Percentiles rank a stretch among this genome's conserved stretches.
phyloP scores from a whole-genome alignment of 805 yeast species.

The Candida maesae region DNA sequence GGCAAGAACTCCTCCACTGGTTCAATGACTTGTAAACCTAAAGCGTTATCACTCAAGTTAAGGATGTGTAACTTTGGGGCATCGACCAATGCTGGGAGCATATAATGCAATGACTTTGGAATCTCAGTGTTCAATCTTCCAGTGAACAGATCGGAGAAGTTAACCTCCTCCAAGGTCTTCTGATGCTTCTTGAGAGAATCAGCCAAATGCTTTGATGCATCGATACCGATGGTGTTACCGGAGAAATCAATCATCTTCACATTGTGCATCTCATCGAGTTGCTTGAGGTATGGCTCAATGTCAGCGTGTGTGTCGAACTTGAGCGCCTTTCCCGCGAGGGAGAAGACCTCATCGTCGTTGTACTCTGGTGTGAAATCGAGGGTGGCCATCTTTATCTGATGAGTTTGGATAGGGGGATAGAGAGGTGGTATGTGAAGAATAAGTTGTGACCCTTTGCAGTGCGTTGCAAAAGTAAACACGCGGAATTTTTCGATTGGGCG shows the following conservation, averaged over 20 bases:
- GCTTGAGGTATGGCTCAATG: constrained; percentile 64
- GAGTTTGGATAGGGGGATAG: too few relatives aligned
- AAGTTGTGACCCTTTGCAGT: neutral
- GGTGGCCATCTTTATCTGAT: constrained; percentile 34
- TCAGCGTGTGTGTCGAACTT: constrained; percentile 74
- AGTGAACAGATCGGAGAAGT: constrained; percentile 91
- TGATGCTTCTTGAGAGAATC: constrained; percentile 40
- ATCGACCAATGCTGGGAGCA: constrained; percentile 69
- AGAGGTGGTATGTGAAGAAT: too few relatives aligned
- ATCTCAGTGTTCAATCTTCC: constrained; percentile 94
- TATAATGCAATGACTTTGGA: constrained; percentile 70
- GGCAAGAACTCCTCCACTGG: constrained; percentile 78
- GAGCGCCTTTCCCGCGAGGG: constrained; percentile 69
- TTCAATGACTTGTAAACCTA: constrained; percentile 92
- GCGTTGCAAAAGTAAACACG: constrained; percentile 1
- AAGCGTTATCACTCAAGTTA: constrained; percentile 91
- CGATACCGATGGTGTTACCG: constrained; percentile 94
- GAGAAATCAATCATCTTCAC: constrained; percentile 67
- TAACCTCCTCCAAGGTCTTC: constrained; percentile 57
- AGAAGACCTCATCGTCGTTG: constrained; percentile 44
- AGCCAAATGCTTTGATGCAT: constrained; percentile 73
- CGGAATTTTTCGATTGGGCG: neutral
- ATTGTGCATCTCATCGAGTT: constrained; percentile 39
- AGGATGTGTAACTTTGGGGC: constrained; percentile 68
- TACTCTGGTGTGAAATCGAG: constrained; percentile 39